Conservation (phyloP, 2,329 filamentous ascomycete genomes). For the Cucurbitaria berberidis region DNA sequence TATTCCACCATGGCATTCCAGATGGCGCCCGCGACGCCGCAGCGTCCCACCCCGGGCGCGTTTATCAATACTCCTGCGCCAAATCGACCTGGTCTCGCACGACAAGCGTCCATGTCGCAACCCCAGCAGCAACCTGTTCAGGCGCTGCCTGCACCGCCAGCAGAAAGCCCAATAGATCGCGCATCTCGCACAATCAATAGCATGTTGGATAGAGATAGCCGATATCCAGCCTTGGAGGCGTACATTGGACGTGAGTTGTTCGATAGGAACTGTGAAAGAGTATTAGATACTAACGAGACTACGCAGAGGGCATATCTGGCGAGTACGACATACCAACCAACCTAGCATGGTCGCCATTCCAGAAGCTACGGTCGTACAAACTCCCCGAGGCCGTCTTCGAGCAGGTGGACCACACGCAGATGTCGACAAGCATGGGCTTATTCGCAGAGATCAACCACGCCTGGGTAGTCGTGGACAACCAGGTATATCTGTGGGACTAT, state of each 20-base stretch:
- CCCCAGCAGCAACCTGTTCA: constrained; percentile 30
- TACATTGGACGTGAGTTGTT: constrained; percentile 79
- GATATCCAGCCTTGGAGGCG: constrained; percentile 86
- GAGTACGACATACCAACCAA: constrained; percentile 81
- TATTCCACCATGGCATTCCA: constrained; percentile 37
- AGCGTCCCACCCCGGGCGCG: constrained; percentile 75
- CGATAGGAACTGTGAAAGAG: background rate
- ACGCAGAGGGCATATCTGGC: constrained; percentile 81
- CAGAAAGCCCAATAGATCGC: constrained; percentile 71
- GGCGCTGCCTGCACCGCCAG: constrained; percentile 29
- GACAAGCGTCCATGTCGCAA: constrained; percentile 35
- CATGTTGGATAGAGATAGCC: constrained; percentile 74
- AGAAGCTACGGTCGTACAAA: constrained; percentile 82
- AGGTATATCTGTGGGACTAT: constrained; percentile 97
- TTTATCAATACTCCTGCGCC: constrained; percentile 76
- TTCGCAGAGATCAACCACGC: constrained; percentile 95
- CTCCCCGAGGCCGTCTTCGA: constrained; percentile 93
- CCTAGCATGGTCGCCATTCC: constrained; percentile 84
- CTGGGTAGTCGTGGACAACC: constrained; percentile 95
- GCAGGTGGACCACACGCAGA: constrained; percentile 85
- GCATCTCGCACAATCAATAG: constrained; percentile 85
- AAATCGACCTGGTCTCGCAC: constrained; percentile 37
- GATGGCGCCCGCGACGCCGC: constrained; percentile 59
- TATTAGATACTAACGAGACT: constrained; percentile 35
- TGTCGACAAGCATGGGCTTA: constrained; percentile 91